Percentiles rank a stretch among this genome's conserved stretches.
Evolutionary conservation across 345 rosid species (phyloP).

Genomic region (Boechera divaricarpa): DNA sequence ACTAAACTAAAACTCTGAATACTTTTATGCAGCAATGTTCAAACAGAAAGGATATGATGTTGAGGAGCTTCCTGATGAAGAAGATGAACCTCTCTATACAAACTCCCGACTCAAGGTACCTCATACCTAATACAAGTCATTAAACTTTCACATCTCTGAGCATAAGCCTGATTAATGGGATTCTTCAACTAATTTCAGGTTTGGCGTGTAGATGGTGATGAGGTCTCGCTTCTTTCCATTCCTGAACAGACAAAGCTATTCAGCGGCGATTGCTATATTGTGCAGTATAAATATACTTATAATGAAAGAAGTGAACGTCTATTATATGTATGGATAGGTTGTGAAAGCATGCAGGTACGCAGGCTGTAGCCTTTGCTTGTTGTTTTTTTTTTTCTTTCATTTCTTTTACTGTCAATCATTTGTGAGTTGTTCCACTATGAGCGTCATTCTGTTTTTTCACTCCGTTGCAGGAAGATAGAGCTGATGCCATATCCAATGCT

Average conservation of each 20-base stretch:
- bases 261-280: slow-evolving; percentile 79
- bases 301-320: slow-evolving; percentile 62
- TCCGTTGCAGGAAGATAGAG: slow-evolving; percentile 70
- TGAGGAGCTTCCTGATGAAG: slow-evolving; percentile 79
- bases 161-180: slow-evolving; percentile 20
- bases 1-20: slow-evolving; percentile 28
- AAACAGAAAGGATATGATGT: slow-evolving; percentile 78
- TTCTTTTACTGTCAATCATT: not conserved
- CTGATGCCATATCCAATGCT: slow-evolving; percentile 60
- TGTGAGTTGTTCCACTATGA: slow-evolving; percentile 29
- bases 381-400: not conserved
- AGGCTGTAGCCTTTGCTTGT: slow-evolving; percentile 10
- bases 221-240: slow-evolving; percentile 57
- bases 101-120: slow-evolving; percentile 67
- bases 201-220: slow-evolving; percentile 69
- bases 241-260: slow-evolving; percentile 71
- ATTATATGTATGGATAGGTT: slow-evolving; percentile 79
- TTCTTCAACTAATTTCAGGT: slow-evolving; percentile 55
- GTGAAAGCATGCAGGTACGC: slow-evolving; percentile 63
- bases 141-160: slow-evolving; percentile 22
- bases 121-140: slow-evolving; percentile 1
- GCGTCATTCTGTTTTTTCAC: not conserved
- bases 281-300: slow-evolving; percentile 63
- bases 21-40: slow-evolving; percentile 64
- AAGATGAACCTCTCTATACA: slow-evolving; percentile 48